phyloP scores from a whole-genome alignment of 1,284 basidiomycete species.

The Sporisorium graminicola region DNA sequence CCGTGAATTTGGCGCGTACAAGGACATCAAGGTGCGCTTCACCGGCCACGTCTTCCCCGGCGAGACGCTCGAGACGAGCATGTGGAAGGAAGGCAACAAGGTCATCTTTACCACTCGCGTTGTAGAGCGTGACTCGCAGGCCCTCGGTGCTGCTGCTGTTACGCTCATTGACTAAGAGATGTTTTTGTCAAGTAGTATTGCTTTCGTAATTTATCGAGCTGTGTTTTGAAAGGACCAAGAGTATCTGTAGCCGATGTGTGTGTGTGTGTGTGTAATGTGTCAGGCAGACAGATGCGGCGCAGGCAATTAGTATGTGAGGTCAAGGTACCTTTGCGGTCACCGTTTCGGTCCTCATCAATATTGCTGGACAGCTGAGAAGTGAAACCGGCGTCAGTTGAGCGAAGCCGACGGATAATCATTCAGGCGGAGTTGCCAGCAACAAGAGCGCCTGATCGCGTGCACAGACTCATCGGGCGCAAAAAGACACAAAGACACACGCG shows the following conservation, averaged over 20 bases:
- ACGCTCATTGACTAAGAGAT: slow-evolving; percentile 73
- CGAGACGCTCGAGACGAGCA: slow-evolving; percentile 79
- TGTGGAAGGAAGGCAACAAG: slow-evolving; percentile 96
- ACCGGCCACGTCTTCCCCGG: slow-evolving; percentile 93
- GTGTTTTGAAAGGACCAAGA: not conserved
- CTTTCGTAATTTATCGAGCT: not conserved
- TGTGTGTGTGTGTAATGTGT: not conserved
- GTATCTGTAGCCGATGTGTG: not conserved
- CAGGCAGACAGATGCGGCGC: too few relatives aligned
- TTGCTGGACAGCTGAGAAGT: too few relatives aligned
- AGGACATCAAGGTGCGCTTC: slow-evolving; percentile 96
- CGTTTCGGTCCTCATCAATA: not conserved
- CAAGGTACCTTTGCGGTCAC: slow-evolving; percentile 5
- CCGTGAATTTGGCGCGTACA: slow-evolving; percentile 85
- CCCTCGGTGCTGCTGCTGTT: slow-evolving; percentile 80
- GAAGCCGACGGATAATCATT: too few relatives aligned
- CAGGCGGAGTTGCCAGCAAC: too few relatives aligned
- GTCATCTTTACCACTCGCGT: slow-evolving; percentile 88
- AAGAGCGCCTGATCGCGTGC: too few relatives aligned
- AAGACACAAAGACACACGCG: too few relatives aligned
- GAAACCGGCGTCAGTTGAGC: too few relatives aligned
- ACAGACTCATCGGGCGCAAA: too few relatives aligned
- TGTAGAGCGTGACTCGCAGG: slow-evolving; percentile 80
- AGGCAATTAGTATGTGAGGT: too few relatives aligned
- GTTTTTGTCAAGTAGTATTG: not conserved